Evolutionary conservation across 768 basidiomycete genomes (phyloP), one percentile per base, ranked within the genome.

Genomic region (Auriscalpium vulgare): DNA sequence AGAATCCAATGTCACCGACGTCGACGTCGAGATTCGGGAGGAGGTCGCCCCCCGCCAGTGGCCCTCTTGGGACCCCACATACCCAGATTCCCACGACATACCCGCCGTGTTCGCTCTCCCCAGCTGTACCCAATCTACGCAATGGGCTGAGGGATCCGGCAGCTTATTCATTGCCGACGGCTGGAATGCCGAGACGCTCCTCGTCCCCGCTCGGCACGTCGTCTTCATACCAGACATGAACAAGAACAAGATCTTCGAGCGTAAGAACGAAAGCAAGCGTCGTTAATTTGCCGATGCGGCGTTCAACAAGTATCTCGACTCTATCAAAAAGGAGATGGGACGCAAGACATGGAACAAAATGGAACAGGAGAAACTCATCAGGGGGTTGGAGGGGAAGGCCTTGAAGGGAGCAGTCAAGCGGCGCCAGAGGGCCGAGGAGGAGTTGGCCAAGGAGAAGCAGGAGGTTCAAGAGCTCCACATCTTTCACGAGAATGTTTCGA

Each of bases 271-370:
- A 11, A 29, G 48, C 11, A 23, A 49, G 29, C 48, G 21, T 8
- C 48, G 48, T 49, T 11, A 14, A 10, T 49, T 49, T n/a, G 48
- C 29, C 11, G 57, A 62, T 36, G 37, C 21, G 56, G 29, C 40
- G n/a, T 62, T 73, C 60, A 58, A 52, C 55, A 21, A 59, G 2
- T 51, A 51, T 51, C 67, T 74, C 51, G 67, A 72, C 44, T 67
- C 59, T 29, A 21, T 44, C 3, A n/a, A 60, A 37, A 2, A 0
- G 29, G 38, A 19, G 46, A 52, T 59, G 34, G 14, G 13, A 2
- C 0, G 1, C 8, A 3, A 47, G 43, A 3, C 0, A 5, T n/a
- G 35, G 2, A 5, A 2, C 16, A 9, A 37, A 23, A 29, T 37
- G 35, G 0, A 10, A 10, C 34, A 19, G 5, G 23, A 40, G 13